Evolutionary conservation across 768 basidiomycete genomes (phyloP), one percentile per base, ranked within the genome.

Genomic region (Auricularia cornea): DNA sequence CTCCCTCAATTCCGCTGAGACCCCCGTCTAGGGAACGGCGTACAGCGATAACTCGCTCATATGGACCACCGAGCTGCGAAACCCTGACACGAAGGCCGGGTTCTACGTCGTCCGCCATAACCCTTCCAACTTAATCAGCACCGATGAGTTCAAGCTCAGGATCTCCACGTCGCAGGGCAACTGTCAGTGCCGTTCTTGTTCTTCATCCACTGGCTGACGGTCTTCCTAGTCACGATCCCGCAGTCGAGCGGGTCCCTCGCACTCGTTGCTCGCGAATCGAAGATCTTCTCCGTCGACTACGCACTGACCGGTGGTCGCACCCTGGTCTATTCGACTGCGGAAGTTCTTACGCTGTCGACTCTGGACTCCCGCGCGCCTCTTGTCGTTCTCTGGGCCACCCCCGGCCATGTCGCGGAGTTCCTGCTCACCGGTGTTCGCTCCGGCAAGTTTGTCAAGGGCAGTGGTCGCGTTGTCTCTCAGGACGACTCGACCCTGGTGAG

Each of bases 31-130:
- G 62, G 81, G 81, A 1, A 83, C 81, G 0, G 80, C 78, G 40
- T 81, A 79, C 64, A 81, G 81, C 29, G 78, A 78, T 1, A 78
- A 78, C 3, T 28, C 71, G 10, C 69, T 79, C 20, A 75, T 82
- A 1, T 77, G 81, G 63, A 77, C 80, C 0, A 77, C 80, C 8
- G 80, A 83, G 63, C 69, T 84, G 6, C 72, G 76, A 30, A 85
- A 84, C 66, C 70, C 72, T 28, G 69, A 74, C 23, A 81, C 77
- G 10, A 74, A 74, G 2, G 74, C 80, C 16, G 77, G 73, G 0
- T 84, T 83, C 68, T 84, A 84, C 66, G 71, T 84, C 65, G 69
- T 74, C 23, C 78, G 84, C 18, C 84, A 84, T 60, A 66, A 78
- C 65, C 54, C 54, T 29, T 29, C 28, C 26, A 67, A 71, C 59